Base-by-base conservation (phyloP, 2,329 filamentous ascomycete genomes). In the Claviceps spartinae region DNA sequence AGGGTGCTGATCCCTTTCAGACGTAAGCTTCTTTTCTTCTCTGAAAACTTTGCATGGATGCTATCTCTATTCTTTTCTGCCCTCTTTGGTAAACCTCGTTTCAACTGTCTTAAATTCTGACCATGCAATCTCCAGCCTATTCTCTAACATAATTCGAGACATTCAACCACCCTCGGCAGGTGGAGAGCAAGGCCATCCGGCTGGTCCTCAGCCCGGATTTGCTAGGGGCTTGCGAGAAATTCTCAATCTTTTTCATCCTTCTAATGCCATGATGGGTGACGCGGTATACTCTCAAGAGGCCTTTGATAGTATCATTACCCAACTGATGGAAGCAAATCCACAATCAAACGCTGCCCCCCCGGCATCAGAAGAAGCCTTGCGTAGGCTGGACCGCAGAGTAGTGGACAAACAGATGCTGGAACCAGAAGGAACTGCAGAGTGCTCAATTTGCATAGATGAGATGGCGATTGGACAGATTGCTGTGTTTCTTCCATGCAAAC, bases 401-500 rank as follows among this genome's bases (percentile, higher is more conserved):
- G 72, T 93, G 2, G 79, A 87, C 49, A 71, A 77, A 53, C 76
- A 83, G 43, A 83, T 94, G 77, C 72, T 94, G 5, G 76, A 74
- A 1, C 64, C 71, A 0, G 78, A 81, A 51, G 78, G 77, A 6
- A 86, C 85, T 53, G 84, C 82, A 43, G 90, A 96, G 62, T 98
- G 93, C 66, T 90, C 87, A 38, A 95, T 98, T 54, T 98, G 93
- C 68, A 95, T 97, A 72, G 89, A 96, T 52, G 79, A 86, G 30
- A 83, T 94, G 55, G 75, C 79, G 26, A 63, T 86, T 38, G 85
- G 82, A 11, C 82, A 86, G 34, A 81, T 86, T 63, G 87, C 91
- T 5, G 79, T 86, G 0, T 77, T 83, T 46, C 69, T 98, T 49
- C 89, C 89, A 0, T 98, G 93, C 69, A 85, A 81, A 54, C 93